Percentiles rank a stretch among this genome's conserved stretches.
These are phyloP conservation scores for Exophiala sideris DNA, from an alignment of 2,329 filamentous ascomycete genomes.

Conservation along the genomic window DNA sequence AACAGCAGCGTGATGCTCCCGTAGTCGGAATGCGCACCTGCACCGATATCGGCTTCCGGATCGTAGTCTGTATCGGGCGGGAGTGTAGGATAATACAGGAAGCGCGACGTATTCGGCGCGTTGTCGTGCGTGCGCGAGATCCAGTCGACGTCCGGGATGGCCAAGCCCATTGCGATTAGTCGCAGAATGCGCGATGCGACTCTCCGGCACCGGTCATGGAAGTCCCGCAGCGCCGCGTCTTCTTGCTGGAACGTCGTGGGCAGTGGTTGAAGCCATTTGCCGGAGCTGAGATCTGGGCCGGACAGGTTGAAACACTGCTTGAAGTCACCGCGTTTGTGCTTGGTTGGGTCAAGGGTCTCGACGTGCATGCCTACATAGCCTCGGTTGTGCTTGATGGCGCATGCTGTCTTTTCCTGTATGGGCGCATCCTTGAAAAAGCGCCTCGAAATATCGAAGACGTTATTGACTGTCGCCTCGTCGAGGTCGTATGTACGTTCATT, in stretches of 20 bases:
- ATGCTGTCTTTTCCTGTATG: constrained; percentile 4
- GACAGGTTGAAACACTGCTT: constrained; percentile 97
- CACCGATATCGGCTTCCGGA: constrained; percentile 27
- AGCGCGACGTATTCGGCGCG: constrained; percentile 4
- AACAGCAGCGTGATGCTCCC: constrained; percentile 69
- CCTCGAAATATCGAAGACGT: constrained; percentile 7
- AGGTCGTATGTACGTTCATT: constrained; percentile 1
- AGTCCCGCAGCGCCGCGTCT: constrained; percentile 56
- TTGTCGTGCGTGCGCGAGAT: constrained; percentile 28
- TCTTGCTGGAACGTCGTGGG: constrained; percentile 61
- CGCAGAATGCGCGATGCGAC: constrained; percentile 71
- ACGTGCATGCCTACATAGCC: constrained; percentile 87
- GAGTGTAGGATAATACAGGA: constrained; percentile 13
- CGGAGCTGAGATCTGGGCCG: constrained; percentile 57
- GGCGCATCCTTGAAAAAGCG: constrained; percentile 11
- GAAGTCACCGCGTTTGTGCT: constrained; percentile 76
- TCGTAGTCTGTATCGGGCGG: constrained; percentile 5
- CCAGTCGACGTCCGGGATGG: constrained; percentile 44
- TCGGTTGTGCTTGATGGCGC: constrained; percentile 54
- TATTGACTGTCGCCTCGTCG: constrained; percentile 5
- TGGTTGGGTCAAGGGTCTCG: constrained; percentile 80
- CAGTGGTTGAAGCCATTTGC: constrained; percentile 68
- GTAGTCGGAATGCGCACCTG: constrained; percentile 21
- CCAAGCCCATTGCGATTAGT: constrained; percentile 76
- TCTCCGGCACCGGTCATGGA: constrained; percentile 66